Base-by-base conservation (phyloP, 164 flowering plant species). In the Piper longum region DNA sequence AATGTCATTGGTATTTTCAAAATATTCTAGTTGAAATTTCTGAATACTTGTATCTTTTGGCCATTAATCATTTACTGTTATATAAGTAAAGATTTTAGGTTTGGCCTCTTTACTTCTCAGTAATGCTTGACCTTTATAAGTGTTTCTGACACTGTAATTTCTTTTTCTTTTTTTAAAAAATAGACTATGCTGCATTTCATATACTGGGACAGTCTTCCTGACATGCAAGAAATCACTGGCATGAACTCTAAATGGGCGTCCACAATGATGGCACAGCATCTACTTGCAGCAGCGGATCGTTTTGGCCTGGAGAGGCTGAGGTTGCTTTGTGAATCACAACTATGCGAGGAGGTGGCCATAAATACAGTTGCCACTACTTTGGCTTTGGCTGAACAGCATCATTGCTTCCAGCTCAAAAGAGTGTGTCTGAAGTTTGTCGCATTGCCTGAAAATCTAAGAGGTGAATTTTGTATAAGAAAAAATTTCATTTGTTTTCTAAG, bases 301-400 rank as follows among this genome's bases (percentile, higher is more conserved):
- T 93, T 90, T 78, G 95, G 86, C 48, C 75, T 93, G 57, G 99
- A 93, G 66, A 84, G 97, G 74, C 89, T 90, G 36, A 84, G 84
- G 73, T 75, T 88, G 74, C 75, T 93, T 2, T 93, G 96, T 72
- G 97, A 93, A 73, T 83, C 85, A 19, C 81, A 74, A 60, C 88
- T 93, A 2, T 93, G 91, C 69, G 88, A 88, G 57, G 87, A 82
- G 68, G 80, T 93, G 67, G 82, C 92, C 57, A 90, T 90, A 71
- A 88, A 93, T 77, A 90, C 89, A 12, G 96, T 90, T 18, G 92
- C 99, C 56, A 88, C 96, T 11, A 90, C 97, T 17, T 72, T 93
- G 68, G 97, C 99, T 56, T 73, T 90, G 79, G 96, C 99, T n/a
- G 97, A 93, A 70, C 99, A 93, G 76, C 99, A 92, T 75, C 96